A percentile compares a stretch with the other conserved stretches of the same genome.
Conservation (phyloP, 352 stramenopile genomes). For the Aphanomyces euteiches region DNA sequence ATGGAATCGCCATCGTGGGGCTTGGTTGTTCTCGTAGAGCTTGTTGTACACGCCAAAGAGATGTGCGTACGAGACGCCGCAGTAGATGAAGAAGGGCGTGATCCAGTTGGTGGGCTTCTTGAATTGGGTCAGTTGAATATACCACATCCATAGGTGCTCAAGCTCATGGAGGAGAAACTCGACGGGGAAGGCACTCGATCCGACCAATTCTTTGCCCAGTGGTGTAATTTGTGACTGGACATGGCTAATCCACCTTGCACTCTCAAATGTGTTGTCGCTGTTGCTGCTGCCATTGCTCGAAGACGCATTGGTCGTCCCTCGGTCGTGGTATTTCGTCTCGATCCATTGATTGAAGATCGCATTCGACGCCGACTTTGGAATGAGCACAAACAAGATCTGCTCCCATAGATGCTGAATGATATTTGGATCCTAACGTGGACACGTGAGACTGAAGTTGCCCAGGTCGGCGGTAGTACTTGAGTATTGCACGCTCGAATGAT, state of each 20-base stretch:
- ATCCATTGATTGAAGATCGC: conserved; percentile 37
- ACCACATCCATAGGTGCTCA: conserved; percentile 76
- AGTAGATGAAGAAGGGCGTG: conserved; percentile 82
- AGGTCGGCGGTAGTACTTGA: conserved; percentile 50
- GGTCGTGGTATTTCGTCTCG: conserved; percentile 36
- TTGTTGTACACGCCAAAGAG: conserved; percentile 78
- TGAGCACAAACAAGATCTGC: conserved; percentile 15
- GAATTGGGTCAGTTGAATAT: conserved; percentile 56
- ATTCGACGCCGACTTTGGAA: conserved; percentile 13
- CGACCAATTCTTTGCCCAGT: conserved; percentile 19
- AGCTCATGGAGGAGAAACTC: conserved; percentile 67
- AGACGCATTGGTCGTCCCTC: conserved; percentile 25
- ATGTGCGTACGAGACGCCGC: conserved; percentile 67
- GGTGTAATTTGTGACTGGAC: conserved; percentile 19
- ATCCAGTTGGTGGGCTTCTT: conserved; percentile 68
- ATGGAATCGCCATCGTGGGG: conserved; percentile 65
- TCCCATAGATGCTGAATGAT: conserved; percentile 53
- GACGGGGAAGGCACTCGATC: conserved; percentile 56
- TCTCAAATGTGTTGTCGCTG: conserved; percentile 51
- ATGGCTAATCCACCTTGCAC: conserved; percentile 24
- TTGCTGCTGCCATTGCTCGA: conserved; percentile 29
- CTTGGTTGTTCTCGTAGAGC: conserved; percentile 63
- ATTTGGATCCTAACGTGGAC: conserved; percentile 67
- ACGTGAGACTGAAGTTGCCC: conserved; percentile 39
- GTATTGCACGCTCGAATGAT: conserved; percentile 85